Evolutionary conservation across 805 yeast genomes (phyloP).

Genomic region (Barnettozyma pratensis): DNA sequence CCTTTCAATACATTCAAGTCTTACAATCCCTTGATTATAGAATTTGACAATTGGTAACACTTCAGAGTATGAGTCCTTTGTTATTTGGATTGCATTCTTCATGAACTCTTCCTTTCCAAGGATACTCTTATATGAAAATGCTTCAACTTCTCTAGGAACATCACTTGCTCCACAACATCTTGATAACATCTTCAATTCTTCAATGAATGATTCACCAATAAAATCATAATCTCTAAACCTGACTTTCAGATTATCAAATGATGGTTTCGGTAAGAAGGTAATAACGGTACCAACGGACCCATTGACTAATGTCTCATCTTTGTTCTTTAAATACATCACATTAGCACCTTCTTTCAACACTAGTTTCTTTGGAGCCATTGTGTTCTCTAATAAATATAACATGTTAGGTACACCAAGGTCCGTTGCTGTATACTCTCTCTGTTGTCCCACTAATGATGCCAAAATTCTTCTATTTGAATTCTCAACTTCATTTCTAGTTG

Average conservation of each 20-base stretch:
- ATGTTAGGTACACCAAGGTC: conserved; percentile 32
- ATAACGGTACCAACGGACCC: conserved; percentile 82
- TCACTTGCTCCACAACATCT: conserved; percentile 24
- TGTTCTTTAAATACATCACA: conserved; percentile 88
- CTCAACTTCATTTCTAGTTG: conserved; percentile 84
- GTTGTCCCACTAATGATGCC: conserved; percentile 41
- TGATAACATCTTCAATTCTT: conserved; percentile 26
- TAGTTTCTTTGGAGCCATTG: conserved; percentile 67
- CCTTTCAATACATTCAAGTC: conserved; percentile 30
- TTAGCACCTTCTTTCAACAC: conserved; percentile 81
- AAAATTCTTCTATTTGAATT: conserved; percentile 58
- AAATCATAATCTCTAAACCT: conserved; percentile 12
- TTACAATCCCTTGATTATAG: conserved; percentile 23
- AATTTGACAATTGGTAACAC: conserved; percentile 31
- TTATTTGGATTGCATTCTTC: conserved; percentile 18
- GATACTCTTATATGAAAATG: conserved; percentile 18
- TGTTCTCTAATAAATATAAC: conserved; percentile 39
- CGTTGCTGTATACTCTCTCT: conserved; percentile 37
- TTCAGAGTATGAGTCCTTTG: conserved; percentile 13
- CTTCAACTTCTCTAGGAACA: conserved; percentile 25
- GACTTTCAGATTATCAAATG: conserved; percentile 12
- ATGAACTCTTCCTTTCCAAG: conserved; percentile 12
- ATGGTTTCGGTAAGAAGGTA: conserved; percentile 28
- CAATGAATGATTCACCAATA: conserved; percentile 18
- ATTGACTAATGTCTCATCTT: conserved; percentile 73